These are phyloP conservation scores for Gleditsia sinensis DNA, from an alignment of 306 rosid genomes.

Conservation along the genomic window DNA sequence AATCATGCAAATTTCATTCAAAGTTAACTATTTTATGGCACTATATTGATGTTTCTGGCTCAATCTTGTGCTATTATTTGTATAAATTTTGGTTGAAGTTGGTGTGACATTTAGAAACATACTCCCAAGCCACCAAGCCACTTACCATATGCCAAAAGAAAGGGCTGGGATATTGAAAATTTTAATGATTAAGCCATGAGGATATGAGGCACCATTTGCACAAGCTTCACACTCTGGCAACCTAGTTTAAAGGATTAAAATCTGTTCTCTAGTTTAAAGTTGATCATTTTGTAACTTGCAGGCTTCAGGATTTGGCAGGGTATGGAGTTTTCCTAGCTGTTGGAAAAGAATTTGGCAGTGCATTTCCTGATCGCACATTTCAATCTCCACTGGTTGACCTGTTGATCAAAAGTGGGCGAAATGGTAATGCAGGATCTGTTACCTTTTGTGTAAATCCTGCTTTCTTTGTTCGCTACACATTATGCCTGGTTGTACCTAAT, in stretches of 20 bases:
- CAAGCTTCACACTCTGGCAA: neutral
- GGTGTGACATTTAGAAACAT: conserved; percentile 1
- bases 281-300: conserved; percentile 45
- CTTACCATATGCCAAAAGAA: neutral
- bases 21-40: neutral
- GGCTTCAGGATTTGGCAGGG: conserved; percentile 93
- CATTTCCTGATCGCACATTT: conserved; percentile 72
- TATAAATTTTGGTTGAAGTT: conserved; percentile 10
- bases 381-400: conserved; percentile 67
- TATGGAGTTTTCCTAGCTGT: conserved; percentile 78
- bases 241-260: neutral
- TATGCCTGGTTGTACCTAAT: conserved; percentile 6
- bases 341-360: conserved; percentile 55
- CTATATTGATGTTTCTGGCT: conserved; percentile 7
- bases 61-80: conserved; percentile 1
- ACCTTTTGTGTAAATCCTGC: neutral
- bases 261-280: neutral
- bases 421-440: conserved; percentile 54
- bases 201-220: conserved; percentile 5
- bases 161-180: neutral
- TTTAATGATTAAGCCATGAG: conserved; percentile 7
- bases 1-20: conserved; percentile 2
- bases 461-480: conserved; percentile 16
- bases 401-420: conserved; percentile 75
- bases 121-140: conserved; percentile 11